phyloP scores from a whole-genome alignment of 1,139 yeast species.

The Zygosaccharomyces pseudobailii region DNA sequence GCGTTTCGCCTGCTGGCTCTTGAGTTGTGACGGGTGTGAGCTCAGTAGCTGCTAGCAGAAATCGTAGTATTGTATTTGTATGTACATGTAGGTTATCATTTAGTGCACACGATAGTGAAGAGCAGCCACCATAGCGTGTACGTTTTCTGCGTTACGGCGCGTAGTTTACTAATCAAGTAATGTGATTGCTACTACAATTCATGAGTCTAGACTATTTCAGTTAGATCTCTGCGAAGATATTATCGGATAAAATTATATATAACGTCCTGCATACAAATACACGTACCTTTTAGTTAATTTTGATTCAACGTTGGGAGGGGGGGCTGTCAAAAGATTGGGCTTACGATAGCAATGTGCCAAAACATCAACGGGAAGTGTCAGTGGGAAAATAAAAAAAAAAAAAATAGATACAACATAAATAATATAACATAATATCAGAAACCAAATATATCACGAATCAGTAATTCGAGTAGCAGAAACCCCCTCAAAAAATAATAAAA shows the following conservation, averaged over 20 bases:
- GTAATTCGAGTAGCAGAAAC: not conserved
- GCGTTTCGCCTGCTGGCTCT: conserved; percentile 17
- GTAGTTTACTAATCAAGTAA: not conserved
- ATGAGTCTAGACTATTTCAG: too few relatives aligned
- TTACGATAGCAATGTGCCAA: too few relatives aligned
- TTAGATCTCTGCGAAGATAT: too few relatives aligned
- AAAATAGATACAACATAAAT: not conserved
- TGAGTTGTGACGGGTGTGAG: not conserved
- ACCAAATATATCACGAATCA: not conserved
- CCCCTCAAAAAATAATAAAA: not conserved
- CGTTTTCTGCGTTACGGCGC: not conserved
- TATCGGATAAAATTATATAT: too few relatives aligned
- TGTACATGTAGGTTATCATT: conserved; percentile 7
- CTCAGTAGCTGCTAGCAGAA: not conserved
- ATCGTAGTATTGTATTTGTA: conserved; percentile 3
- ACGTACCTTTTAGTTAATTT: too few relatives aligned
- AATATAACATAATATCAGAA: not conserved
- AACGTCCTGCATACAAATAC: too few relatives aligned
- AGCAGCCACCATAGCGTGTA: not conserved
- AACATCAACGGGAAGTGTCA: not conserved
- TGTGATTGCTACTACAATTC: not conserved
- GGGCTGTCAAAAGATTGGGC: too few relatives aligned
- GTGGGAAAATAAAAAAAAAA: too few relatives aligned
- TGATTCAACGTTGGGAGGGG: too few relatives aligned
- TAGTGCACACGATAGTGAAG: not conserved